Conservation (phyloP, 768 basidiomycete genomes). For the Boletus subparvulus region DNA sequence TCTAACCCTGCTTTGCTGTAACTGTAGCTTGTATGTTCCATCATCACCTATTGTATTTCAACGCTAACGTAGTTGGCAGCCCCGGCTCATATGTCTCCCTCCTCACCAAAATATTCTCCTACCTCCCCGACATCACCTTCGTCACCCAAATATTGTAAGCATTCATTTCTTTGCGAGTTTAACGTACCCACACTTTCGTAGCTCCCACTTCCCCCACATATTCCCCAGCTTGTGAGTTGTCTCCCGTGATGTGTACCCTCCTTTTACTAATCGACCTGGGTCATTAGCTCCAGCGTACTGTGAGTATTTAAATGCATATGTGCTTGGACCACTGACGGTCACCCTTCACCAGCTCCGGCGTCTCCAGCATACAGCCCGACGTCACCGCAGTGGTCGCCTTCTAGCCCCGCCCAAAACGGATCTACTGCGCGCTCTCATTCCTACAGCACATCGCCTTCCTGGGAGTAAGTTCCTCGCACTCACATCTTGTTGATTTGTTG, state of each 20-base stretch:
- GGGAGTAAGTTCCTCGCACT: constrained; percentile 38
- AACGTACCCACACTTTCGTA: constrained; percentile 31
- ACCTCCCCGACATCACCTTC: constrained; percentile 91
- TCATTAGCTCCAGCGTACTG: constrained; percentile 75
- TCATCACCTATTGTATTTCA: neutral
- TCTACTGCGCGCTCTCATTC: constrained; percentile 40
- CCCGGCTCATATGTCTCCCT: constrained; percentile 80
- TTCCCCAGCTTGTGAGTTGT: constrained; percentile 78
- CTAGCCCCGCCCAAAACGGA: constrained; percentile 66
- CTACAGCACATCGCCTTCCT: constrained; percentile 52
- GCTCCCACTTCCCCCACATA: constrained; percentile 87
- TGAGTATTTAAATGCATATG: constrained; percentile 37
- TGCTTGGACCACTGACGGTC: constrained; percentile 13
- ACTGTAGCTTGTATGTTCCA: constrained; percentile 59
- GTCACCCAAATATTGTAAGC: constrained; percentile 89
- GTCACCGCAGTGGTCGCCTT: constrained; percentile 81
- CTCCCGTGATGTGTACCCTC: neutral
- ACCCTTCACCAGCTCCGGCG: constrained; percentile 57
- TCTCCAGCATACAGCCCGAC: constrained; percentile 87
- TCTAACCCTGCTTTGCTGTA: neutral
- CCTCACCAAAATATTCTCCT: constrained; percentile 91
- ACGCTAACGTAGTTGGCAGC: constrained; percentile 40
- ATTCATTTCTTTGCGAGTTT: neutral
- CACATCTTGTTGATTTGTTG: constrained; percentile 9
- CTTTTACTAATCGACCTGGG: constrained; percentile 4